Evolutionary conservation across 495 filamentous ascomycete genomes (phyloP).

Genomic region (Gamarada debralockiae): DNA sequence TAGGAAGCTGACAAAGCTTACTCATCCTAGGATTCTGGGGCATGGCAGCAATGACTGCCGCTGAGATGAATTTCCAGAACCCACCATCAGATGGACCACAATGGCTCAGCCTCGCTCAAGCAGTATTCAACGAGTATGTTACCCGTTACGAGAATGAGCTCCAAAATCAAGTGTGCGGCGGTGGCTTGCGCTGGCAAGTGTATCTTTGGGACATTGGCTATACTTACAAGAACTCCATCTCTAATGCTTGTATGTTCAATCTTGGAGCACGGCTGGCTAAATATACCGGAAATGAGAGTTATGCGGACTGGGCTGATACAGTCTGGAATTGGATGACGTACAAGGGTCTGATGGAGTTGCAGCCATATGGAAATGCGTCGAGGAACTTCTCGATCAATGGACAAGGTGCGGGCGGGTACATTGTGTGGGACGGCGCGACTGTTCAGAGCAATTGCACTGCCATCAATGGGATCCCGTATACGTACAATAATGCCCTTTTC

Average conservation of each 20-base stretch:
- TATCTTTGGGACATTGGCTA: constrained; percentile 75
- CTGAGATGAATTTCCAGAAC: constrained; percentile 71
- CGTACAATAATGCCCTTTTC: constrained; percentile 71
- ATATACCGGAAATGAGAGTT: constrained; percentile 75
- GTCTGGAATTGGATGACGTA: constrained; percentile 66
- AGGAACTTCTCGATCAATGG: too few relatives aligned
- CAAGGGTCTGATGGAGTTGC: constrained; percentile 58
- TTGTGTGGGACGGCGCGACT: constrained; percentile 69
- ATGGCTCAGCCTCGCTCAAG: constrained; percentile 77
- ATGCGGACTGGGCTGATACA: constrained; percentile 71
- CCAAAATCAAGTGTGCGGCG: too few relatives aligned
- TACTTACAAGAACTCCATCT: constrained; percentile 73
- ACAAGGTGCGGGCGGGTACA: too few relatives aligned
- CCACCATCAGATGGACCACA: constrained; percentile 34
- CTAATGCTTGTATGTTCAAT: constrained; percentile 81
- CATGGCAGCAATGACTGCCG: constrained; percentile 72
- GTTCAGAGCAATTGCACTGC: constrained; percentile 57
- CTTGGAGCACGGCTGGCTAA: constrained; percentile 69
- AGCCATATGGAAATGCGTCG: too few relatives aligned
- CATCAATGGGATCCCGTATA: constrained; percentile 61
- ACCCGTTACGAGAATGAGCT: constrained; percentile 63
- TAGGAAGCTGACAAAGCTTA: too few relatives aligned
- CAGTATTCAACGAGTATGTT: constrained; percentile 68
- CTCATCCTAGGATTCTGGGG: too few relatives aligned
- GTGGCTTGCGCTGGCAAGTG: constrained; percentile 83